Conservation (phyloP, 495 filamentous ascomycete species). For the Sporormia fimetaria region DNA sequence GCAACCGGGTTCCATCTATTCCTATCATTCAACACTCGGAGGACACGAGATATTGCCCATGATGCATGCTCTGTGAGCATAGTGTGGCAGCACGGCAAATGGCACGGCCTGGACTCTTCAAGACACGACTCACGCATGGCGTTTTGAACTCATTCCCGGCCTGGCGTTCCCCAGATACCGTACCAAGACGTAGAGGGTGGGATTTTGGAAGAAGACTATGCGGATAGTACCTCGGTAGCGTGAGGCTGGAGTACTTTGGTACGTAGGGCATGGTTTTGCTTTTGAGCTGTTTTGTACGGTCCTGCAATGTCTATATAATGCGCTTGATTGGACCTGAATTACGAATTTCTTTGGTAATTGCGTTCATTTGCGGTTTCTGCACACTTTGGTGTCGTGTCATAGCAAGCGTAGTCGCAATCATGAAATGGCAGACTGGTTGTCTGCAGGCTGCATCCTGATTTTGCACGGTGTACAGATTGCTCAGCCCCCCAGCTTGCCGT, state of each 20-base stretch:
- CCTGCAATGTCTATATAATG: no score
- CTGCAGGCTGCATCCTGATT: no score
- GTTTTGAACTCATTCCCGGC: slow-evolving; percentile 15
- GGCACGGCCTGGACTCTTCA: slow-evolving; percentile 5
- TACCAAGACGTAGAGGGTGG: slow-evolving; percentile 17
- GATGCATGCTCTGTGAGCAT: slow-evolving; percentile 17
- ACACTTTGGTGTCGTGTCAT: no score
- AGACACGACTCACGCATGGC: slow-evolving; percentile 12
- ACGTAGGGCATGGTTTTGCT: slow-evolving; percentile 12
- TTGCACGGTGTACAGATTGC: no score
- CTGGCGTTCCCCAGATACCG: slow-evolving; percentile 14
- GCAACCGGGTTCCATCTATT: slow-evolving; percentile 3
- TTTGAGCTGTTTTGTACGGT: no score
- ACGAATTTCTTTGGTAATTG: slow-evolving; percentile 8
- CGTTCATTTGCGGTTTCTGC: no score
- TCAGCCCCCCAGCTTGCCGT: no score
- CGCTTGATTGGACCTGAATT: neutral
- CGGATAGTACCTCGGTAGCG: no score
- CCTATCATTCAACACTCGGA: slow-evolving; percentile 1
- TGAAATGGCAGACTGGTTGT: no score
- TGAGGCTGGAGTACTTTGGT: slow-evolving; percentile 14
- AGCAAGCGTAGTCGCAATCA: no score
- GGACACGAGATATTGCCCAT: slow-evolving; percentile 1
- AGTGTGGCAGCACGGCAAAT: slow-evolving; percentile 6
- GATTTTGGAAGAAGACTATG: slow-evolving; percentile 10